Evolutionary conservation across 1,284 basidiomycete species (phyloP).

Genomic region (Tranzscheliella williamsii): DNA sequence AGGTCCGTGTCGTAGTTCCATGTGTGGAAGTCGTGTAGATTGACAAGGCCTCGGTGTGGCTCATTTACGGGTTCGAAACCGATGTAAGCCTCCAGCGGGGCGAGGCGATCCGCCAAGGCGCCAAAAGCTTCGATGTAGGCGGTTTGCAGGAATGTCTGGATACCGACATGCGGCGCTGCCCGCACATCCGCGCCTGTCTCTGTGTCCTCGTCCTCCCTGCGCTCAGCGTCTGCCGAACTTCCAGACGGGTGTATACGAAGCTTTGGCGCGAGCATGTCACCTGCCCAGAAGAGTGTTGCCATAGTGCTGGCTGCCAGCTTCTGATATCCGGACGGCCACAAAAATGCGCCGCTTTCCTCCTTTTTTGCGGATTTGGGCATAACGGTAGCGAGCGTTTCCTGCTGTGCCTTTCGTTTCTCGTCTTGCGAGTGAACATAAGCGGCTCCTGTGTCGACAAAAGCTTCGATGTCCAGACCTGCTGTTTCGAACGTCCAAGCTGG

Average conservation of each 20-base stretch:
- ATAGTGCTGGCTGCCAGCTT: constrained; percentile 61
- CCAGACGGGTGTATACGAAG: constrained; percentile 8
- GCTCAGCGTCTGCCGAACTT: too few species aligned
- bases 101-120: constrained; percentile 71
- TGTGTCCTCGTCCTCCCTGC: too few species aligned
- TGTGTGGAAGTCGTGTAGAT: constrained; percentile 76
- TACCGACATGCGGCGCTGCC: constrained; percentile 48
- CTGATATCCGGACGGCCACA: constrained; percentile 60
- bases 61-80: constrained; percentile 94
- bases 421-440: constrained; percentile 52
- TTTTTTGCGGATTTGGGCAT: constrained; percentile 3
- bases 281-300: constrained; percentile 61
- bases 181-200: neutral
- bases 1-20: constrained; percentile 92
- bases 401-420: constrained; percentile 7
- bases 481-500: constrained; percentile 68
- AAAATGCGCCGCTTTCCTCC: constrained; percentile 51
- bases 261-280: constrained; percentile 76
- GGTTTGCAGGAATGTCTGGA: constrained; percentile 82
- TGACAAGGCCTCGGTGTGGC: constrained; percentile 89
- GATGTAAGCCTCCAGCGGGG: constrained; percentile 75
- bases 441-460: constrained; percentile 46
- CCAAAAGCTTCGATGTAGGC: constrained; percentile 80
- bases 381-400: neutral
- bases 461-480: constrained; percentile 43